Conservation (phyloP, 2,329 filamentous ascomycete genomes). For the Fusarium sp. region DNA sequence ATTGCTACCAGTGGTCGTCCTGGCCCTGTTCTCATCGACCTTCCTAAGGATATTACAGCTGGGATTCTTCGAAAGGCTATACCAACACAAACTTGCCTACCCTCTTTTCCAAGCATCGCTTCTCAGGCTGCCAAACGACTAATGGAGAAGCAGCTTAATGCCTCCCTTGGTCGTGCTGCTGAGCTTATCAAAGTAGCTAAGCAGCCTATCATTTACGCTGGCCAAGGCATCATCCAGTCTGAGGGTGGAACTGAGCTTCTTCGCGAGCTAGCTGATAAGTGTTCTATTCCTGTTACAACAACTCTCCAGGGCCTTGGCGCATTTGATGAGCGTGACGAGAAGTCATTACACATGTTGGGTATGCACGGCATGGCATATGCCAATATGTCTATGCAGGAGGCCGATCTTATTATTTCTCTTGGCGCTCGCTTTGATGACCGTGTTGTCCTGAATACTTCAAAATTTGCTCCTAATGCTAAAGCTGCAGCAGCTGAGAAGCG, state of each 20-base stretch:
- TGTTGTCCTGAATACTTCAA: slow-evolving; percentile 82
- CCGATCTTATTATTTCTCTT: slow-evolving; percentile 94
- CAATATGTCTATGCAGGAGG: slow-evolving; percentile 99
- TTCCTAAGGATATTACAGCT: slow-evolving; percentile 96
- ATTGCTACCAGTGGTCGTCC: slow-evolving; percentile 95
- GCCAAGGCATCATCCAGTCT: slow-evolving; percentile 85
- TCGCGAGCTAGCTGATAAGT: slow-evolving; percentile 87
- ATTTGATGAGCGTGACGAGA: slow-evolving; percentile 92
- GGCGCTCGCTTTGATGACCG: slow-evolving; percentile 97
- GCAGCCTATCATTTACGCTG: slow-evolving; percentile 95
- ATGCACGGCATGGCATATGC: slow-evolving; percentile 98
- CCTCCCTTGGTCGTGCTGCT: slow-evolving; percentile 81
- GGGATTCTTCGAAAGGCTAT: slow-evolving; percentile 86
- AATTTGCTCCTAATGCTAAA: slow-evolving; percentile 91
- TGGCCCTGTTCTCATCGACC: slow-evolving; percentile 92
- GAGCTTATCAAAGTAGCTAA: slow-evolving; percentile 87
- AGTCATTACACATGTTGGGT: slow-evolving; percentile 96
- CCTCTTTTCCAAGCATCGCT: slow-evolving; percentile 87
- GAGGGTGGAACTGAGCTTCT: slow-evolving; percentile 83
- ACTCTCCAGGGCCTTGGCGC: slow-evolving; percentile 93
- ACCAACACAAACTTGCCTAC: slow-evolving; percentile 79
- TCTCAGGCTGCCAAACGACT: slow-evolving; percentile 79
- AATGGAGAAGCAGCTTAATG: slow-evolving; percentile 76
- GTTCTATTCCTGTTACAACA: slow-evolving; percentile 94
- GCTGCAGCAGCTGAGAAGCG: slow-evolving; percentile 84